phyloP scores from a whole-genome alignment of 805 yeast genomes.

The Candida stauntonica region DNA sequence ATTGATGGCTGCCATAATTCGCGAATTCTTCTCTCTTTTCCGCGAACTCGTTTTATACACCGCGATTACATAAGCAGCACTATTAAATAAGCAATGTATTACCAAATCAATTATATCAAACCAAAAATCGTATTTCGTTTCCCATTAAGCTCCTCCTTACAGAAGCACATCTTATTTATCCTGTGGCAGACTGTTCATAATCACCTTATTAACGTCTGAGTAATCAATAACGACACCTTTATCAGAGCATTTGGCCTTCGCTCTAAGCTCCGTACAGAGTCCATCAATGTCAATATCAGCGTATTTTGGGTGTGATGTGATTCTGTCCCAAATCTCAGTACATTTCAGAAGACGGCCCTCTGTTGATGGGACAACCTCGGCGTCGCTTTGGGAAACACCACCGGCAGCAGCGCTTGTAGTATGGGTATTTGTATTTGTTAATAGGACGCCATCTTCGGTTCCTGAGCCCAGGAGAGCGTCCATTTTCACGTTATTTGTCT shows the following conservation, averaged over 20 bases:
- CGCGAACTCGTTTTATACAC: no score
- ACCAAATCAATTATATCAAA: no score
- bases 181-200: slow-evolving; percentile 18
- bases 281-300: slow-evolving; percentile 94
- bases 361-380: slow-evolving; percentile 63
- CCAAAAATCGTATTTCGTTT: no score
- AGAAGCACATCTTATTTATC: no score
- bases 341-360: slow-evolving; percentile 63
- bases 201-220: slow-evolving; percentile 64
- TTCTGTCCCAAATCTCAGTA: slow-evolving; percentile 94
- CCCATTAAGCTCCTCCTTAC: no score
- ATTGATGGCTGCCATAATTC: no score
- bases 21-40: no score
- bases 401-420: slow-evolving; percentile 3
- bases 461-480: slow-evolving; percentile 3
- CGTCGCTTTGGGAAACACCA: slow-evolving; percentile 20
- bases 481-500: background rate
- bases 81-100: no score
- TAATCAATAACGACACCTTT: slow-evolving; percentile 84
- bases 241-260: slow-evolving; percentile 94
- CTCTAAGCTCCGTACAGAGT: slow-evolving; percentile 80
- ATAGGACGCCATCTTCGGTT: background rate
- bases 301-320: slow-evolving; percentile 89
- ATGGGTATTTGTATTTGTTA: background rate
- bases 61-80: no score